Evolutionary conservation across 495 filamentous ascomycete species (phyloP), one percentile per base, ranked within the genome.

Genomic region (Trichoderma reesei): DNA sequence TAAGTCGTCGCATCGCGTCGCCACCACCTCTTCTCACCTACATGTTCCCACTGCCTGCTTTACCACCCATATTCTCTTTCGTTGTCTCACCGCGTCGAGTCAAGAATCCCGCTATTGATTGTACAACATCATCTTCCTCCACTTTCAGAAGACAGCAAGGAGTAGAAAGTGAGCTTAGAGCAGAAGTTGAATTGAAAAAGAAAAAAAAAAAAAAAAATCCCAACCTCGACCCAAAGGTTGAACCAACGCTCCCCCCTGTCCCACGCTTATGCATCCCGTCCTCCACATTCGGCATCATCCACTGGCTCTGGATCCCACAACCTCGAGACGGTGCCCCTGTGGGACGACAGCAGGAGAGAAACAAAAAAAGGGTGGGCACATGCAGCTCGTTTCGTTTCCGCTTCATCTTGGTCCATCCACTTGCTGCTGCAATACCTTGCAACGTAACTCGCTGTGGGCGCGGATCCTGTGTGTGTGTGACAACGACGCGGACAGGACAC

Each of bases 401-500:
- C 51, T 31, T 26, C 26, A 26, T 26, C 26, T 26, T 26, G 26
- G 26, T 26, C 26, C 26, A 26, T 26, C 26, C 26, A 26, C 26
- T 26, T 26, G 26, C 26, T 26, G 26, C 26, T 26, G 26, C 26
- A 26, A 1, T 26, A 26, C 26, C 26, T 26, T 26, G 26, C 26
- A 26, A 26, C 26, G 26, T 26, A 26, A 26, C 26, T 26, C 26
- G 26, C 26, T 26, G 26, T 26, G 26, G 26, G 26, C 26, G 26
- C 26, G 26, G 26, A 1, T 26, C 26, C 26, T 26, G 26, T 26
- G 26, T 26, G 26, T 26, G 26, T 26, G 26, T 26, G 26, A 20
- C 51, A 18, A 9, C 16, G 51, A 56, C 11, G 51, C 51, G 51
- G 51, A 56, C 51, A 61, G 51, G 51, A 56, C 51, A 61, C 59